These are phyloP conservation scores for Tripterygium wilfordii DNA, from an alignment of 177 flowering plant genomes.

Conservation along the genomic window DNA sequence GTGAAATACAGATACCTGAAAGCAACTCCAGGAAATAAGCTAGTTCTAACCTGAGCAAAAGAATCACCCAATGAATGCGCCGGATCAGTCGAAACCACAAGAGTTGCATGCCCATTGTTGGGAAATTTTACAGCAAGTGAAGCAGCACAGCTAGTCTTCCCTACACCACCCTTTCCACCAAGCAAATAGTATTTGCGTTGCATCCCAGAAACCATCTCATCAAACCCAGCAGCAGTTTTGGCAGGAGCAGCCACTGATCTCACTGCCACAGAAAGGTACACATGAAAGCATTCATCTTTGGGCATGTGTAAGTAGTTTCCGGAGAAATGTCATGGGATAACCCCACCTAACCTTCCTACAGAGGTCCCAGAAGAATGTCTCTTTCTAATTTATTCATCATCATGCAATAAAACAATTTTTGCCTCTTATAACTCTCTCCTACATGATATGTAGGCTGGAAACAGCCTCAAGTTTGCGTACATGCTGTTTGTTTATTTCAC, in stretches of 20 bases:
- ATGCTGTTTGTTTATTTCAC: too few relatives aligned
- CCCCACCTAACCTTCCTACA: too few relatives aligned
- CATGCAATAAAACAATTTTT: too few relatives aligned
- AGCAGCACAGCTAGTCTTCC: conserved; percentile 97
- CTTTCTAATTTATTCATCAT: too few relatives aligned
- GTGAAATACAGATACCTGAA: not conserved
- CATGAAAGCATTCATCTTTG: too few relatives aligned
- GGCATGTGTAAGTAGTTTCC: too few relatives aligned
- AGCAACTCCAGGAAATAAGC: too few relatives aligned
- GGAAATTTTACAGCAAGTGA: conserved; percentile 96
- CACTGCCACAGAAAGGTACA: conserved; percentile 37
- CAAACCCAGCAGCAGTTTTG: conserved; percentile 68
- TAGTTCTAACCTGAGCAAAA: conserved; percentile 97
- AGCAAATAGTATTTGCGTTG: conserved; percentile 85
- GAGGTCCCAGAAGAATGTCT: too few relatives aligned
- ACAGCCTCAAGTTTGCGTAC: too few relatives aligned
- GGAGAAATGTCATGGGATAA: too few relatives aligned
- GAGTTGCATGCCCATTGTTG: conserved; percentile 84
- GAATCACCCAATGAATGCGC: conserved; percentile 98
- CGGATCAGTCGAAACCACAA: conserved; percentile 98
- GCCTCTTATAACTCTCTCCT: too few relatives aligned
- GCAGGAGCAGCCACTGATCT: conserved; percentile 66
- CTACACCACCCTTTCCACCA: conserved; percentile 88
- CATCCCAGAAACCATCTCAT: conserved; percentile 77
- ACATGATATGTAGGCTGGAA: too few relatives aligned